Evolutionary conservation across 1,139 yeast species (phyloP), one percentile per base, ranked within the genome.

Genomic region (Yamadazyma diospyri): DNA sequence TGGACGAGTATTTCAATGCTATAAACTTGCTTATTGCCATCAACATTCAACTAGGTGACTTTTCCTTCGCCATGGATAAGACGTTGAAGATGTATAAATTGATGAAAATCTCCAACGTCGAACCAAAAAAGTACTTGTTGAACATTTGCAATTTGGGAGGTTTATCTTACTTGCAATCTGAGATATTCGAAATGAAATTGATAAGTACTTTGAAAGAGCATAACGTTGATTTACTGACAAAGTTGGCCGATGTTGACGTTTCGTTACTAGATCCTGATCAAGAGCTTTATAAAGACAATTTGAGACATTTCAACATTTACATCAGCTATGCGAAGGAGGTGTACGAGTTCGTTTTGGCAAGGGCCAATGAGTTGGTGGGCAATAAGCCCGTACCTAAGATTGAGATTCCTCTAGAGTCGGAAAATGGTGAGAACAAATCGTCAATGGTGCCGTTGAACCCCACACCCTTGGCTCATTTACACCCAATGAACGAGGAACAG

Each of bases 111-210:
- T 84, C 89, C 0, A 85, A 82, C 28, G 75, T 76, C 45, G 78
- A 79, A 16, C 76, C 83, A 0, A 78, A 80, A 22, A 83, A 80
- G 44, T 61, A 81, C 25, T 56, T 84, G 25, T 61, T 81, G 48
- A 74, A 83, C 1, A 82, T 79, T 47, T 81, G 85, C 39, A 83
- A 84, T 50, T 61, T 81, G 27, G 94, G 88, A 1, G 77, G 92
- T 3, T 63, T 85, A 30, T 64, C 79, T 40, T 85, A 82, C 50
- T 59, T 83, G 41, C 84, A 80, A 49, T 81, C 85, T 1, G 92
- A 81, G 51, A 74, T 76, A 39, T 68, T 71, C 37, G 88, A 82
- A 53, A 65, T 73, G 7, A 37, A 43, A 15, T 27, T 45, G 33
- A 24, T 38, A 57, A 62, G 34, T 76, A 76, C 39, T 55, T 48